These are phyloP conservation scores for Fragosphaeria purpurea DNA, from an alignment of 2,329 filamentous ascomycete species.

Conservation along the genomic window DNA sequence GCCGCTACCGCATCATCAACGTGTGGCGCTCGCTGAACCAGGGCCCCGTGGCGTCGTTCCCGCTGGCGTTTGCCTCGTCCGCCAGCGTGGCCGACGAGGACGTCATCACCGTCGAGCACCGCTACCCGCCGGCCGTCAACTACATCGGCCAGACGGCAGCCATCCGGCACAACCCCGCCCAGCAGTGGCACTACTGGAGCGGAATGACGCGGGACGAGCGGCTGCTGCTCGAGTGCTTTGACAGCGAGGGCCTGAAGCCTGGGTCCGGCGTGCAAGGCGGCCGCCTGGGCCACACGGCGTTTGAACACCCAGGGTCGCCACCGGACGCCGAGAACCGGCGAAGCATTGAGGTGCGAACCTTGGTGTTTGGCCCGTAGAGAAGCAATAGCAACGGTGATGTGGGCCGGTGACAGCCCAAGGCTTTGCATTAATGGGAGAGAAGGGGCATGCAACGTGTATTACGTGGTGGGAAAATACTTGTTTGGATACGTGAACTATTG, in stretches of 20 bases:
- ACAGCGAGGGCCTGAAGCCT: constrained; percentile 48
- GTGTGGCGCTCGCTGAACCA: constrained; percentile 64
- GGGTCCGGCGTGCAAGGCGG: constrained; percentile 41
- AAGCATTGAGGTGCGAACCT: constrained; percentile 79
- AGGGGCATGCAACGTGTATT: no score
- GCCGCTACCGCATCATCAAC: constrained; percentile 75
- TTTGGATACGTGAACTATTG: no score
- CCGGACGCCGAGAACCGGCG: constrained; percentile 62
- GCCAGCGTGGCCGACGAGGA: constrained; percentile 51
- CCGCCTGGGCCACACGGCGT: constrained; percentile 64
- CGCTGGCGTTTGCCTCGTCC: constrained; percentile 60
- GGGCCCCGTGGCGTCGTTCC: constrained; percentile 53
- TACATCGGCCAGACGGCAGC: constrained; percentile 66
- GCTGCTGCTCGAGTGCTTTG: constrained; percentile 70
- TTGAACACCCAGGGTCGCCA: constrained; percentile 63
- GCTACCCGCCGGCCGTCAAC: constrained; percentile 47
- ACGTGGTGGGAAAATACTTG: no score
- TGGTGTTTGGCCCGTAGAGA: constrained; percentile 61
- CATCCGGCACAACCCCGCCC: constrained; percentile 49
- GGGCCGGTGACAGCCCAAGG: no score
- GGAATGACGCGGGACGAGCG: constrained; percentile 66
- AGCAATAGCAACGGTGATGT: no score
- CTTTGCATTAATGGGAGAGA: no score
- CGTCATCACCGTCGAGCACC: constrained; percentile 61
- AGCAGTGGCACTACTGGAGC: constrained; percentile 72